Percentiles rank a stretch among this genome's conserved stretches.
Evolutionary conservation across 140 eudicot species (phyloP).

Genomic region (Anethum foeniculum): DNA sequence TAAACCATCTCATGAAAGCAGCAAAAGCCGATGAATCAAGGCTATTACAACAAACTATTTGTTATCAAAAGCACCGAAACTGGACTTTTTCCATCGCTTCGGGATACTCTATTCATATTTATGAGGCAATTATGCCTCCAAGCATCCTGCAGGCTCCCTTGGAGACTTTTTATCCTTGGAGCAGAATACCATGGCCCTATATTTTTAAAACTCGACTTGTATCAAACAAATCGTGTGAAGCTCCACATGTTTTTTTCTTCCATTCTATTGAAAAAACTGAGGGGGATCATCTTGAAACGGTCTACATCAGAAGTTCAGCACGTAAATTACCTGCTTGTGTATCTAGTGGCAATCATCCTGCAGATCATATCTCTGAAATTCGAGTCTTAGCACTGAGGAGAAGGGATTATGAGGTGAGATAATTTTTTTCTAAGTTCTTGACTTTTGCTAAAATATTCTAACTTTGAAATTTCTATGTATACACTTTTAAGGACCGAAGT

Average conservation of each 20-base stretch:
- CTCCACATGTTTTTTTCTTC: slow-evolving; percentile 47
- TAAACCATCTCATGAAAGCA: slow-evolving; percentile 50
- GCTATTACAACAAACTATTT: slow-evolving; percentile 54
- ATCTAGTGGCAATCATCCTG: slow-evolving; percentile 29
- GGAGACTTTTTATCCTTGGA: slow-evolving; percentile 49
- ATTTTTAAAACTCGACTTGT: slow-evolving; percentile 41
- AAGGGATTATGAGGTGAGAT: slow-evolving; percentile 28
- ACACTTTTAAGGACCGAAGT: slow-evolving; percentile 32
- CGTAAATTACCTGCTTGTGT: slow-evolving; percentile 25
- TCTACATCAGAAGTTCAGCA: slow-evolving; percentile 30
- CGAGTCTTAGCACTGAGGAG: slow-evolving; percentile 29
- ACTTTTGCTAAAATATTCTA: background rate
- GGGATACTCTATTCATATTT: slow-evolving; percentile 57
- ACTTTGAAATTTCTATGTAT: background rate
- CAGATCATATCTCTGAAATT: slow-evolving; percentile 24
- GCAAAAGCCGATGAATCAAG: slow-evolving; percentile 46
- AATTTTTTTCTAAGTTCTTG: background rate
- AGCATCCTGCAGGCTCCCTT: slow-evolving; percentile 43
- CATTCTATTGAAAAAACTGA: slow-evolving; percentile 24
- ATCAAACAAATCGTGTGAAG: slow-evolving; percentile 38
- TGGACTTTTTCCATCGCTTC: slow-evolving; percentile 64
- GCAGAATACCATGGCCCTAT: slow-evolving; percentile 28
- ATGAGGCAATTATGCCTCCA: slow-evolving; percentile 36
- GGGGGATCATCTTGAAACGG: slow-evolving; percentile 18
- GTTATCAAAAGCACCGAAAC: slow-evolving; percentile 35